Evolutionary conservation across 2,329 filamentous ascomycete genomes (phyloP).

Genomic region (Aspergillus neotritici): DNA sequence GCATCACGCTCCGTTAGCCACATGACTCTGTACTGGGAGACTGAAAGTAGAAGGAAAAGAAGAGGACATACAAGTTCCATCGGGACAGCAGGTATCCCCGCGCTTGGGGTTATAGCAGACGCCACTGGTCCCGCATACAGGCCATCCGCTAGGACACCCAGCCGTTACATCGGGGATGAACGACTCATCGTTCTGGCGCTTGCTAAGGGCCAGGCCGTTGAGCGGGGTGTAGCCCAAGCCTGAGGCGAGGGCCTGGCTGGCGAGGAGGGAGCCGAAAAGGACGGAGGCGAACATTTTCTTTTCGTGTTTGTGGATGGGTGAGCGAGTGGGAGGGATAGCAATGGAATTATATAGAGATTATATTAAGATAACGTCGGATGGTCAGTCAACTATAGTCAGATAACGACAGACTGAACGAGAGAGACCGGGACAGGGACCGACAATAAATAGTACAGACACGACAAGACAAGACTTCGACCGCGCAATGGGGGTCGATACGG

Average conservation of each 20-base stretch:
- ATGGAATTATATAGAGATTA: too few relatives aligned
- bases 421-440: too few relatives aligned
- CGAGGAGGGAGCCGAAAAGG: constrained; percentile 7
- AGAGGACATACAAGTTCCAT: constrained; percentile 9
- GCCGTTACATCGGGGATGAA: constrained; percentile 9
- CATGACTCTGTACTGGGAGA: too few relatives aligned
- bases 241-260: constrained; percentile 6
- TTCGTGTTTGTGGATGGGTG: too few relatives aligned
- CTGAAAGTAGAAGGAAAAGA: not conserved
- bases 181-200: constrained; percentile 7
- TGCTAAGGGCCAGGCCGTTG: constrained; percentile 1
- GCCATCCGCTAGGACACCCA: constrained; percentile 11
- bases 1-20: too few relatives aligned
- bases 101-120: constrained; percentile 12
- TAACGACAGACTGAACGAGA: too few relatives aligned
- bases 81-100: constrained; percentile 11
- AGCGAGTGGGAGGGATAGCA: too few relatives aligned
- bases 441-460: too few relatives aligned
- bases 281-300: constrained; percentile 7
- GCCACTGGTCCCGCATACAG: constrained; percentile 10
- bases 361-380: too few relatives aligned
- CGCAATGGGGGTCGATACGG: too few relatives aligned
- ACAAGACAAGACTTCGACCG: too few relatives aligned
- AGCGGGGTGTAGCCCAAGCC: not conserved
- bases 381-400: too few relatives aligned